Conservation (phyloP, 139 green algal species). For the Chlamydomonas eustigma region DNA sequence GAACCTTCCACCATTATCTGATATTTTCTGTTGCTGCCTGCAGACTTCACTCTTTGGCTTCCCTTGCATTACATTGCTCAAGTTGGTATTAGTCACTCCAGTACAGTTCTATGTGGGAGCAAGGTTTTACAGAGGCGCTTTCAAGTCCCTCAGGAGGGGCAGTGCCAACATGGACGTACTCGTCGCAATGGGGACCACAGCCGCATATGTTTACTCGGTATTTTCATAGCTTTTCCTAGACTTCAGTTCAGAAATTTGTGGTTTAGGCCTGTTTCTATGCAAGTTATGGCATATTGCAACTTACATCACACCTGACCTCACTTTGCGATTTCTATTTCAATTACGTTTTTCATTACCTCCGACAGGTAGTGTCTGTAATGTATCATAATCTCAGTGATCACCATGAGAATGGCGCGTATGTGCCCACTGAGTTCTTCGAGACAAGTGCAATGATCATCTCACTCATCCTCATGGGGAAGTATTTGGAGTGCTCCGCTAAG, state of each 20-base stretch:
- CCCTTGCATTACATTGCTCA: slow-evolving; percentile 70
- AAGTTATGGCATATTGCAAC: no score
- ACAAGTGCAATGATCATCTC: slow-evolving; percentile 95
- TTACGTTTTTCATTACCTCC: no score
- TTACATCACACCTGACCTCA: no score
- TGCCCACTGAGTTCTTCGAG: slow-evolving; percentile 95
- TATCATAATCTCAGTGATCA: slow-evolving; percentile 12
- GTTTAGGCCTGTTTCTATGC: no score
- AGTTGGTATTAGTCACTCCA: slow-evolving; percentile 69
- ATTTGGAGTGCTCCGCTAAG: slow-evolving; percentile 56
- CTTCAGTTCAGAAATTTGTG: no score
- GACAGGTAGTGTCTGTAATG: slow-evolving; percentile 7
- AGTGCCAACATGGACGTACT: slow-evolving; percentile 98
- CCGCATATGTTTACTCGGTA: slow-evolving; percentile 86
- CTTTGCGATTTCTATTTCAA: no score
- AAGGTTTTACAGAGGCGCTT: slow-evolving; percentile 89
- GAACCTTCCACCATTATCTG: no score
- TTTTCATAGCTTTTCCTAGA: no score
- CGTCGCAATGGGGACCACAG: slow-evolving; percentile 90
- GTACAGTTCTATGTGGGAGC: slow-evolving; percentile 83
- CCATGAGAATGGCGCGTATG: slow-evolving; percentile 30
- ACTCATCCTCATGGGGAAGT: slow-evolving; percentile 94
- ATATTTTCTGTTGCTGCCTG: no score
- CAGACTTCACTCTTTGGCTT: slow-evolving; percentile 59
- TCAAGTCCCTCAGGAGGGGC: slow-evolving; percentile 47